Base-by-base conservation (phyloP, 768 basidiomycete genomes). In the Suillus americanus region DNA sequence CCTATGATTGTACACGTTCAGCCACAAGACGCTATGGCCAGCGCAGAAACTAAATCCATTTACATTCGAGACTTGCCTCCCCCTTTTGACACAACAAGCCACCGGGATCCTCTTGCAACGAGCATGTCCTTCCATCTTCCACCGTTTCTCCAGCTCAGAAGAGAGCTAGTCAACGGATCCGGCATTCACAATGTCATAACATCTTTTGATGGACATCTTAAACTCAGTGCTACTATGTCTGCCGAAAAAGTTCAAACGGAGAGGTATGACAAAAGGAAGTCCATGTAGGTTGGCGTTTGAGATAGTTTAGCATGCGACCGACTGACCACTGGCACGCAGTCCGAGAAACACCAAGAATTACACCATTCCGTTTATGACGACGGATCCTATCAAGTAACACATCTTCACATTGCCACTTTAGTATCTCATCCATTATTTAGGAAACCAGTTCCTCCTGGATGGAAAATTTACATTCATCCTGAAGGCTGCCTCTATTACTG, bases 401-500 rank as follows among this genome's bases (percentile, higher is more conserved):
- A 13, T 38, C 8, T 38, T 38, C 37, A 38, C 3, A 12, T 3
- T 38, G 6, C 13, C 13, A 38, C 3, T 38, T 38, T 13, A 10
- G 38, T n/a, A 62, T 28, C 37, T 50, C 3, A 51, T 54, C 16
- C 12, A n/a, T 25, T 12, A 14, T 38, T 8, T 28, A 62, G 64
- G 25, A 20, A 33, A 38, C 28, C 45, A n/a, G 38, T 38, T 8
- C 72, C 71, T 20, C 5, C 14, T 16, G 79, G 75, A 2, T 88
- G 85, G 85, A 69, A 62, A 8, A 67, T 77, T 2, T 73, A 75
- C 35, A 71, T 74, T 9, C 86, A 87, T 70, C 84, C 85, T 0
- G 85, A 88, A 73, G 86, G 86, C 10, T 79, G 78, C 13, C 74
- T 80, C 28, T 87, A 87, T 67, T 87, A 84, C 64, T 80, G 75